Base-by-base conservation (phyloP, 2,329 filamentous ascomycete species). In the Cercospora nicotianae region DNA sequence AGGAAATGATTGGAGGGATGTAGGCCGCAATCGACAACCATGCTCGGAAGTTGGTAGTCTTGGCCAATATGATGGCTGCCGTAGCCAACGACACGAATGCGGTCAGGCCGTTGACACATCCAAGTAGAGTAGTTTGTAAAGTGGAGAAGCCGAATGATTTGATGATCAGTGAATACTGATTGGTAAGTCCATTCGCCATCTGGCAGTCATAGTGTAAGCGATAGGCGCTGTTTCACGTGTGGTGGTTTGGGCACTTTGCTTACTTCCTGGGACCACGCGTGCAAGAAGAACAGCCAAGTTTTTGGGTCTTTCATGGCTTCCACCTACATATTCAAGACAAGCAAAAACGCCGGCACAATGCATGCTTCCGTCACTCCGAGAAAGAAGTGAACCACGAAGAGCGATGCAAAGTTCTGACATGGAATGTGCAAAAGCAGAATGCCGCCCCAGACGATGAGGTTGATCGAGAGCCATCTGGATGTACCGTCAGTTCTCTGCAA, bases 81-180 rank as follows among this genome's bases (percentile, higher is more conserved):
- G 72, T 55, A 10, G 68, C 68, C 3, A 79, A 72, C 2, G 69
- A 70, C 2, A 69, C 69, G n/a, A 70, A 70, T 23, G 64, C 64
- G 9, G 66, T 61, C 2, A 70, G n/a, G 9, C 69, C 69, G 53
- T 65, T 70, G 13, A 69, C 64, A 39, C 69, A 75, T 48, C 33
- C 75, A 67, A 73, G 72, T 26, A 76, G 72, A 0, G 79, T 80
- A 9, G 79, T 79, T 39, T 80, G 77, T 55, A 77, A 74, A 48
- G 71, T 79, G 12, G 69, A 78, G 67, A 83, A 83, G 3, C 81
- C 81, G 60, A 83, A 83, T 0, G 79, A 81, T 28, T 81, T 82
- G 69, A 83, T 80, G 55, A 83, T 80, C 0, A 84, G 74, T 0
- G 80, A 80, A 72, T 80, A 80, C 65, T 81, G 80, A 58, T 81